These are phyloP conservation scores for Salix koriyanagi DNA, from an alignment of 345 rosid genomes.

Conservation along the genomic window DNA sequence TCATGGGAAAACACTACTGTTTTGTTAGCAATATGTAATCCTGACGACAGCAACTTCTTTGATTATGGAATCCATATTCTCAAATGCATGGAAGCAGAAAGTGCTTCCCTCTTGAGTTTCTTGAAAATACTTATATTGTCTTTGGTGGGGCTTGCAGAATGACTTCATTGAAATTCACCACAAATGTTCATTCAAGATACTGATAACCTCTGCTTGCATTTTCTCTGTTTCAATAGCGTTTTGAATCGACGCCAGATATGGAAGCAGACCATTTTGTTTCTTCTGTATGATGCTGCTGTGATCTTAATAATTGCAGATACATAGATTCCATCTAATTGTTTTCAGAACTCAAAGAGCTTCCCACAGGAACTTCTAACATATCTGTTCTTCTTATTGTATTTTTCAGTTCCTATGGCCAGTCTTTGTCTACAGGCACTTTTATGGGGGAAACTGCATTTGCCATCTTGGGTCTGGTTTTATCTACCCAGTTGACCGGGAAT, in stretches of 20 bases:
- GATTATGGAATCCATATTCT: constrained; percentile 55
- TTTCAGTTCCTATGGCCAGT: constrained; percentile 48
- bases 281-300: neutral
- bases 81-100: constrained; percentile 45
- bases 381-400: neutral
- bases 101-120: constrained; percentile 45
- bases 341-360: neutral
- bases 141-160: constrained; percentile 93
- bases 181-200: neutral
- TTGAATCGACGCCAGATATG: neutral
- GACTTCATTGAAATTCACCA: neutral
- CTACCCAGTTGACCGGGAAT: constrained; percentile 51
- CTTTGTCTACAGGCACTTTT: constrained; percentile 37
- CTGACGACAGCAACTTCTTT: constrained; percentile 29
- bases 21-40: constrained; percentile 55
- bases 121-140: constrained; percentile 71
- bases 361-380: neutral
- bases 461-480: constrained; percentile 45
- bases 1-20: constrained; percentile 53
- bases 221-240: neutral
- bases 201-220: neutral
- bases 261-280: neutral
- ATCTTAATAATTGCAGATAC: neutral
- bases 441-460: constrained; percentile 45
- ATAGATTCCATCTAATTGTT: neutral